A percentile compares a stretch with the other conserved stretches of the same genome.
Conservation (phyloP, 2,329 filamentous ascomycete species). For the Thelonectria rubi region DNA sequence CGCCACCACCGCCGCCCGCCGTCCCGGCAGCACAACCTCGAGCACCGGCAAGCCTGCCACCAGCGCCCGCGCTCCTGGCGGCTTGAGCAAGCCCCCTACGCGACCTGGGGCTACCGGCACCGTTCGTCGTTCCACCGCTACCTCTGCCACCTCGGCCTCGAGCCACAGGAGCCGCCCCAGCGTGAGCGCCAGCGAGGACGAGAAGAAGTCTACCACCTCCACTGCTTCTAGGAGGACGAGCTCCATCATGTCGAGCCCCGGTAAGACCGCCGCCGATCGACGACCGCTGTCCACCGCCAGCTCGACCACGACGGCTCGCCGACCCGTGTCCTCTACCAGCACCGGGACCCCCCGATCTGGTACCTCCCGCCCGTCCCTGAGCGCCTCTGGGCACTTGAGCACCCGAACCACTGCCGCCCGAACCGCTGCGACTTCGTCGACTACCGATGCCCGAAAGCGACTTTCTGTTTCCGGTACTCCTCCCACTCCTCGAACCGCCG, state of each 20-base stretch:
- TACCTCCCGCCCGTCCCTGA: conserved; percentile 43
- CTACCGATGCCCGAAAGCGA: conserved; percentile 62
- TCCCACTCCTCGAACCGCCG: conserved; percentile 47
- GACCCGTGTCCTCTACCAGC: conserved; percentile 45
- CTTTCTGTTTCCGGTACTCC: conserved; percentile 60
- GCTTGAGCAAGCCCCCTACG: conserved; percentile 59
- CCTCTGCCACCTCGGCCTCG: conserved; percentile 51
- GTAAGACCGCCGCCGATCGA: conserved; percentile 46
- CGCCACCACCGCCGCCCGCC: conserved; percentile 48
- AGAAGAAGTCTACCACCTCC: conserved; percentile 55
- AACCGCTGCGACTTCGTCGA: conserved; percentile 52
- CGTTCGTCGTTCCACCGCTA: conserved; percentile 47
- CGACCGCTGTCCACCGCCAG: conserved; percentile 48
- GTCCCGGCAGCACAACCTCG: conserved; percentile 44
- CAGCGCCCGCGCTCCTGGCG: conserved; percentile 50
- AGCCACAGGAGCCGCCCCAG: conserved; percentile 58
- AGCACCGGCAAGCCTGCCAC: conserved; percentile 42
- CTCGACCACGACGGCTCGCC: conserved; percentile 47
- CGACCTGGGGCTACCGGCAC: conserved; percentile 53
- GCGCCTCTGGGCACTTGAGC: conserved; percentile 42
- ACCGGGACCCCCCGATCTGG: conserved; percentile 49
- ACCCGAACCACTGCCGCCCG: conserved; percentile 50
- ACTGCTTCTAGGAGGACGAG: conserved; percentile 54
- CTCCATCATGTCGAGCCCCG: conserved; percentile 52
- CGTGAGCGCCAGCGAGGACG: conserved; percentile 60